Percentiles rank a stretch among this genome's conserved stretches.
Conservation (phyloP, 1,284 basidiomycete genomes). For the Naganishia albida region DNA sequence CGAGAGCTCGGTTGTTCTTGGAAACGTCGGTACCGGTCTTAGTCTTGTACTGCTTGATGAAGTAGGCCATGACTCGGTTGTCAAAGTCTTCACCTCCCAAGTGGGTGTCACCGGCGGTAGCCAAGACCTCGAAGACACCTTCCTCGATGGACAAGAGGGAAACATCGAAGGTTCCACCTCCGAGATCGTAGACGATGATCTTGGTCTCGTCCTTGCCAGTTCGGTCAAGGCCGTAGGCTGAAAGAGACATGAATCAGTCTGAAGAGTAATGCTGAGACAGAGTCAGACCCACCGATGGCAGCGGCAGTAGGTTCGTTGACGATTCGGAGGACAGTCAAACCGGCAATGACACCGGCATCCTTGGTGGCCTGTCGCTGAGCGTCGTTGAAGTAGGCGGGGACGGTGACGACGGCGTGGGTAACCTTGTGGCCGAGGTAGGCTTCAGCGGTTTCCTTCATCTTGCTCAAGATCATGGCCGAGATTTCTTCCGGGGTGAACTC, state of each 20-base stretch:
- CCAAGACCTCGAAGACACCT: constrained; percentile 95
- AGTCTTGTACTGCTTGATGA: constrained; percentile 91
- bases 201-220: constrained; percentile 82
- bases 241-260: constrained; percentile 49
- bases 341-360: constrained; percentile 95
- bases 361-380: constrained; percentile 99
- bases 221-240: constrained; percentile 96
- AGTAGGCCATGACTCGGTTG: constrained; percentile 90
- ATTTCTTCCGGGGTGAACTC: constrained; percentile 59
- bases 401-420: constrained; percentile 96
- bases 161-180: constrained; percentile 98
- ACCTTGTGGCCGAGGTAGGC: constrained; percentile 95
- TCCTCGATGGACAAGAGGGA: constrained; percentile 94
- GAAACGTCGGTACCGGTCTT: constrained; percentile 88
- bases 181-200: constrained; percentile 97
- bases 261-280: background rate
- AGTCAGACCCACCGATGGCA: constrained; percentile 60
- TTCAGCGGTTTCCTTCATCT: constrained; percentile 99
- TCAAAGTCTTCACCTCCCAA: constrained; percentile 99
- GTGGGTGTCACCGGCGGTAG: constrained; percentile 97
- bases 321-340: constrained; percentile 93
- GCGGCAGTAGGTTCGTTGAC: constrained; percentile 99
- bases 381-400: constrained; percentile 99
- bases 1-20: constrained; percentile 83
- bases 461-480: constrained; percentile 88